Evolutionary conservation across 768 basidiomycete species (phyloP).

Genomic region (Steccherinum ochraceum): DNA sequence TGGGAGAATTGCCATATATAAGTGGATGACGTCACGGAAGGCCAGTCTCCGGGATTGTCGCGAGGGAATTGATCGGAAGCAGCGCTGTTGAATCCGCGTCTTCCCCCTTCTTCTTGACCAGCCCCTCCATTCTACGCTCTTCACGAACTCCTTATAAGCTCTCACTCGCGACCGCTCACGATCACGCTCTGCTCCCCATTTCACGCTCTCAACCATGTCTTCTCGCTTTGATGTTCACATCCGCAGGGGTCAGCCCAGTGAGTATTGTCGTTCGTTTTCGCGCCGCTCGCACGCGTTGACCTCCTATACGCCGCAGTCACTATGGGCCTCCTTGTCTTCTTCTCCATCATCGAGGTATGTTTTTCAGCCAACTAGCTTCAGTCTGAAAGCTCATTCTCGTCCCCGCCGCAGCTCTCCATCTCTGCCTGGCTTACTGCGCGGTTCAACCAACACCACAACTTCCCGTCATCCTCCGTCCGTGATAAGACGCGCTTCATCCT

Average conservation of each 20-base stretch:
- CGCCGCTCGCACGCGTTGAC: background rate
- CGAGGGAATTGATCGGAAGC: background rate
- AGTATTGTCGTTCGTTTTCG: background rate
- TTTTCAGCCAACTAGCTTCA: background rate
- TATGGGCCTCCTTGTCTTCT: constrained; percentile 49
- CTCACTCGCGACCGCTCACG: background rate
- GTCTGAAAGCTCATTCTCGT: background rate
- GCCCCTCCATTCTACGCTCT: constrained; percentile 1
- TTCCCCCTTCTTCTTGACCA: background rate
- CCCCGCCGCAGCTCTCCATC: constrained; percentile 46
- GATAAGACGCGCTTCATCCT: constrained; percentile 62
- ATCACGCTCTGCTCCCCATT: constrained; percentile 5
- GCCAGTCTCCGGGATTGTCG: background rate
- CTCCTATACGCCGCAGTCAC: constrained; percentile 29
- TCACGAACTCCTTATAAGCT: background rate
- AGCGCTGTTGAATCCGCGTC: background rate
- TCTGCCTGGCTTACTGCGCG: constrained; percentile 65
- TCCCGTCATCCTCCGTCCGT: constrained; percentile 39
- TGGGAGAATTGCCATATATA: too few species aligned
- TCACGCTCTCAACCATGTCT: constrained; percentile 2
- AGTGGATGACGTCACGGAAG: background rate
- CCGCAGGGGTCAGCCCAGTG: constrained; percentile 13
- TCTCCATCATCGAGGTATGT: constrained; percentile 60
- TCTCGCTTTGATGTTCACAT: constrained; percentile 8
- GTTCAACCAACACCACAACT: constrained; percentile 54